Base-by-base conservation (phyloP, 2,329 filamentous ascomycete species). In the Ophiostoma ips region DNA sequence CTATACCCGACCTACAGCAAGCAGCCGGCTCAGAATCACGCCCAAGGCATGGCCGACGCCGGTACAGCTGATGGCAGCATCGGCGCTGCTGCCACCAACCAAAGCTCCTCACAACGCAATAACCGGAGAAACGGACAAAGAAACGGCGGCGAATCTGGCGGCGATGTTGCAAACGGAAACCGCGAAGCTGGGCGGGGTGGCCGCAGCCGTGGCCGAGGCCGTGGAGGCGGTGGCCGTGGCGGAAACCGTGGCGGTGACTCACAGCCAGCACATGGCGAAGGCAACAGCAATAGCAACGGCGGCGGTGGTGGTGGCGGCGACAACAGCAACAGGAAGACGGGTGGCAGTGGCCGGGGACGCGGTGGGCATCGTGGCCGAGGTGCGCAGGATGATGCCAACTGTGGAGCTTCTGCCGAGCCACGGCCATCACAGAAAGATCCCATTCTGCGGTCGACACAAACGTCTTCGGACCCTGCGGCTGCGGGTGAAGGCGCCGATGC, bases 101-200 rank as follows among this genome's bases (percentile, higher is more conserved):
- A 15, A 43, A 43, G 30, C 24, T 5, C 40, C 4, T 24, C 38
- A 13, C 40, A 43, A 15, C 40, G 40, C 15, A 43, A 43, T 24
- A 43, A 43, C 24, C 7, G 24, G 24, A 43, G 40, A 43, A 15
- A 21, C 13, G 40, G 40, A 13, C 21, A 10, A 9, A 43, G 40
- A 35, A 48, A 21, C 21, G 16, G 43, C 28, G 35, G 41, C 10
- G 50, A 45, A 12, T 34, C 38, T n/a, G 41, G 46, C 34, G 44
- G 30, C 15, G 40, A 48, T 16, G 18, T 35, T 10, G 13, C 18
- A n/a, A 47, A 43, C 16, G 9, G 37, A 13, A 64, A 65, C 38
- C 62, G 61, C 24, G 56, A 60, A 30, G 62, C 68, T 59, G 68
- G 68, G 34, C 63, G 70, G 49, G 67, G 68, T 30, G 24, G 40